phyloP scores from a whole-genome alignment of 108 stramenopile genomes.

The Ochromonas danica region DNA sequence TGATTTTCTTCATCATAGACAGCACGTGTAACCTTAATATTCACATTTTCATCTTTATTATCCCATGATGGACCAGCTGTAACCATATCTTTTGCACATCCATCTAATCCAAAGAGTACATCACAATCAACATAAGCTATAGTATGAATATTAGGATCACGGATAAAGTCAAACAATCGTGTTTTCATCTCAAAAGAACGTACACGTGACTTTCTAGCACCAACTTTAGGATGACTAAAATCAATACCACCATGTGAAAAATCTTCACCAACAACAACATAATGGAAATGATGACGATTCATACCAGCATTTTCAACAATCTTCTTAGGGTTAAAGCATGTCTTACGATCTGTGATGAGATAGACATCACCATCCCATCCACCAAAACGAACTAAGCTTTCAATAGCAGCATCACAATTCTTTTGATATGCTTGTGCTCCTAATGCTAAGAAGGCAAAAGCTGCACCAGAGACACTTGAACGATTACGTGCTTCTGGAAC shows the following conservation, averaged over 20 bases:
- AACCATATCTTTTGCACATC: neutral
- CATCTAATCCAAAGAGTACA: neutral
- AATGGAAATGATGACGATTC: neutral
- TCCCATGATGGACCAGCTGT: neutral
- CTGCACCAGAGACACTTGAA: neutral
- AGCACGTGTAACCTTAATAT: neutral
- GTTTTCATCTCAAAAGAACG: constrained; percentile 1
- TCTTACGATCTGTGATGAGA: neutral
- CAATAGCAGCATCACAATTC: constrained; percentile 6
- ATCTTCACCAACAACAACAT: neutral
- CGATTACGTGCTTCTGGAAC: neutral
- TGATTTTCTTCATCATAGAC: too few species aligned
- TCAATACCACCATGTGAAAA: neutral
- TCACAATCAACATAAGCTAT: constrained; percentile 29
- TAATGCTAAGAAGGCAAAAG: neutral
- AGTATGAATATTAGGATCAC: constrained; percentile 22
- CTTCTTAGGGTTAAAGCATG: neutral
- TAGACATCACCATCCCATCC: constrained; percentile 27
- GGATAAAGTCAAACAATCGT: constrained; percentile 1
- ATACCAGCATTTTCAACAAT: neutral
- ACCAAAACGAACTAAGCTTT: neutral
- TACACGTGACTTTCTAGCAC: neutral
- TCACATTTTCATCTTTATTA: neutral
- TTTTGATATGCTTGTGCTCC: constrained; percentile 24
- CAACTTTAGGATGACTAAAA: constrained; percentile 11